A percentile compares a stretch with the other conserved stretches of the same genome.
phyloP scores from a whole-genome alignment of 208 protist species.

The Endotrypanum monterogeii region DNA sequence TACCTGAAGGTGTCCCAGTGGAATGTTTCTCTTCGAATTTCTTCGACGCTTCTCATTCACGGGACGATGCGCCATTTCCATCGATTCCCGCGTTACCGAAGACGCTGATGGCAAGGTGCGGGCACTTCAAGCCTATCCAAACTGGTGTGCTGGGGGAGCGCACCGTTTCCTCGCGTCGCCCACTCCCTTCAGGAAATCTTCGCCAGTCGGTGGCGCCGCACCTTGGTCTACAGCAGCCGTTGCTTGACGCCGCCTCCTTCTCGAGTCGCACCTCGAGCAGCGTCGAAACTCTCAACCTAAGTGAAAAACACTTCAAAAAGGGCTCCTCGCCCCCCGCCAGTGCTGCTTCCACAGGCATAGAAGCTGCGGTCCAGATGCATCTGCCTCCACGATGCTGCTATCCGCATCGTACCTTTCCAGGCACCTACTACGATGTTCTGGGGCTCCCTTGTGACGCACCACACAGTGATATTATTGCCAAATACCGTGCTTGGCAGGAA shows the following conservation, averaged over 20 bases:
- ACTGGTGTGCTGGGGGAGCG: slow-evolving; percentile 22
- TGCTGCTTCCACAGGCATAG: background rate
- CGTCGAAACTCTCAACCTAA: slow-evolving; percentile 10
- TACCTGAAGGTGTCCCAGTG: slow-evolving; percentile 59
- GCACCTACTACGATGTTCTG: slow-evolving; percentile 89
- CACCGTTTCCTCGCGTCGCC: slow-evolving; percentile 27
- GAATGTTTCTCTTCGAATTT: slow-evolving; percentile 71
- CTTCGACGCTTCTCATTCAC: slow-evolving; percentile 16
- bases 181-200: slow-evolving; percentile 27
- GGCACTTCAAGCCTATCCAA: slow-evolving; percentile 44
- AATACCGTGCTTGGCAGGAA: slow-evolving; percentile 64
- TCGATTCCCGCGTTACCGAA: slow-evolving; percentile 23
- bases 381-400: slow-evolving; percentile 80
- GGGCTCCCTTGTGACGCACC: slow-evolving; percentile 44
- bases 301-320: slow-evolving; percentile 10
- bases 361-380: slow-evolving; percentile 44
- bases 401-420: slow-evolving; percentile 64
- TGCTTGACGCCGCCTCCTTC: slow-evolving; percentile 21
- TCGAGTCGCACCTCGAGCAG: slow-evolving; percentile 47
- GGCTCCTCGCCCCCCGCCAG: slow-evolving; percentile 8
- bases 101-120: slow-evolving; percentile 34
- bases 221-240: slow-evolving; percentile 17
- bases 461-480: slow-evolving; percentile 51
- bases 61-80: background rate
- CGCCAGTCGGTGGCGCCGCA: slow-evolving; percentile 25